Percentiles rank a stretch among this genome's conserved stretches.
Evolutionary conservation across 306 rosid genomes (phyloP).

Genomic region (Geum urbanum): DNA sequence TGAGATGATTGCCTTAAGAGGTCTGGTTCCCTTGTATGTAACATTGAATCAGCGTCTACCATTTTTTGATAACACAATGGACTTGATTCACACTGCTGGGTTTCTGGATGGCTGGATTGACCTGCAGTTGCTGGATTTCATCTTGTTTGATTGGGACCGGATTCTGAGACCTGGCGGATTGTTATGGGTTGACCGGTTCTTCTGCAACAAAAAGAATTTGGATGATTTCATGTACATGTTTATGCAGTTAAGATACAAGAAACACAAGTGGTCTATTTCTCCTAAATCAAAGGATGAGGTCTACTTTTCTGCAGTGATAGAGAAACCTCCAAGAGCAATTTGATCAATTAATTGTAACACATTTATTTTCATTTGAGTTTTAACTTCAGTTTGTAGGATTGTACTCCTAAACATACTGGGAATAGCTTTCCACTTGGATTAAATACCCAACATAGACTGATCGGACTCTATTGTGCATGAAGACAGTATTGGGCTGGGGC

Average conservation of each 20-base stretch:
- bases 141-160: conserved; percentile 88
- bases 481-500: no score
- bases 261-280: conserved; percentile 69
- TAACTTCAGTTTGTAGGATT: not conserved
- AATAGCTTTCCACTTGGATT: not conserved
- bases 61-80: conserved; percentile 85
- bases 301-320: conserved; percentile 78
- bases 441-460: no score
- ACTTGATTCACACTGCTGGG: conserved; percentile 74
- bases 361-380: not conserved
- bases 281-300: conserved; percentile 76
- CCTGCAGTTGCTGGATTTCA: conserved; percentile 61
- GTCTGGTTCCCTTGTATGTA: conserved; percentile 68
- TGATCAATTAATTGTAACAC: conserved; percentile 26
- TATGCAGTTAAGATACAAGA: conserved; percentile 89
- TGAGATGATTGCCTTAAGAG: conserved; percentile 81
- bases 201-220: conserved; percentile 64
- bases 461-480: no score
- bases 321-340: conserved; percentile 90
- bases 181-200: conserved; percentile 77
- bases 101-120: conserved; percentile 93
- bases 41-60: conserved; percentile 80
- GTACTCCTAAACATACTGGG: not conserved
- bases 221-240: conserved; percentile 91
- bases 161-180: conserved; percentile 78